Evolutionary conservation across 2,329 filamentous ascomycete species (phyloP), one percentile per base, ranked within the genome.

Genomic region (Zymoseptoria tritici): DNA sequence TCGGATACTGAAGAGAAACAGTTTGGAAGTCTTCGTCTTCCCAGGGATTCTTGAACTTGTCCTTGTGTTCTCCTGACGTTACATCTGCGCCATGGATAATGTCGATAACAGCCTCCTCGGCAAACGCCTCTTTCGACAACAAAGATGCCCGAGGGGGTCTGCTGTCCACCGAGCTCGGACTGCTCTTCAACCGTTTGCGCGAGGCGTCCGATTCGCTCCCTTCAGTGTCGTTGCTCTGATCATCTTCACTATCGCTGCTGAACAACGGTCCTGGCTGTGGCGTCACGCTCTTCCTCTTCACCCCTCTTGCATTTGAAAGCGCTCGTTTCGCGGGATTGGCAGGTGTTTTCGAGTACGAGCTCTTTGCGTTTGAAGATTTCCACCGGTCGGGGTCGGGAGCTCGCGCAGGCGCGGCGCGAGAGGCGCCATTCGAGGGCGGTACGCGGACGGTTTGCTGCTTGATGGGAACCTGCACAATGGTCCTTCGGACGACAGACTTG

Each of bases 1-100:
- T 92, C 9, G 94, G 93, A 74, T 97, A 97, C 73, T 94, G 89
- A 66, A 97, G 77, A 70, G 86, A 79, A 20, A 78, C 73, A 54
- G 77, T 74, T 11, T 73, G 72, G 52, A 72, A 73, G 50, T 74
- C 77, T 13, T 70, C 65, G 20, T 68, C 61, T 11, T 77, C 76
- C 22, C 79, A 81, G 24, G 78, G 76, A 42, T 64, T 66, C 63
- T 77, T 80, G 71, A 80, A 85, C 64, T 81, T 80, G 57, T 72
- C 73, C 9, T 68, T 71, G 42, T 71, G 64, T 19, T 66, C 70
- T n/a, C 74, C 76, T 26, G 71, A 69, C 11, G 76, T 76, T 62
- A 78, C 73, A 36, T 76, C 68, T 36, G 74, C 68, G 29, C 77
- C 76, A 60, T 79, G 76, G 54, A 78, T 71, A 24, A 73, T 77